Base-by-base conservation (phyloP, 768 basidiomycete genomes). In the Amanita inopinata region DNA sequence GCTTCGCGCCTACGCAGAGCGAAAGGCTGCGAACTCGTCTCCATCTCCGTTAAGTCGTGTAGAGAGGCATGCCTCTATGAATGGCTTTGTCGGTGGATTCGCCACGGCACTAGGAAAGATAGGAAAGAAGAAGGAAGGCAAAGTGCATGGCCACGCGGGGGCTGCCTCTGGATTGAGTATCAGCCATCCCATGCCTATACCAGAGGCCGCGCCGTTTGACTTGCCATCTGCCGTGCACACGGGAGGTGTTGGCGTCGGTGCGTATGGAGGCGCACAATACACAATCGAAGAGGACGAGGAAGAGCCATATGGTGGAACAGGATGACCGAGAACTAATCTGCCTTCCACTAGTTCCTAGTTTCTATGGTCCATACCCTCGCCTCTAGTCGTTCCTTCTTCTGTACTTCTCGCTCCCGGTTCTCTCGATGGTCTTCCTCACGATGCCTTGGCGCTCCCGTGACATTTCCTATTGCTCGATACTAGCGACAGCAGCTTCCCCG, bases 1-100 rank as follows among this genome's bases (percentile, higher is more conserved):
- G 78, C 65, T 87, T 33, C 75, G 80, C 27, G 80, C 80, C 1
- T 86, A 84, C 46, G 83, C 83, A 4, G 71, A 58, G n/a, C 56
- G 61, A 4, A 55, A 53, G 33, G 47, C 52, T 17, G 41, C 46
- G 10, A 39, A 28, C 19, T 14, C 15, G 38, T 15, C 38, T 18
- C 27, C 28, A 5, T 25, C 41, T 2, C 32, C 31, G 0, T 11
- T 17, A 0, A 12, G 34, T n/a, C 17, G 33, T 19, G 5, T 30
- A 8, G 43, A 36, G 28, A 36, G 34, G 11, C 41, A 30, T 2
- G 32, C 41, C 1, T 43, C 41, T 8, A 19, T 37, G 2, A 4
- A 17, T 5, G 9, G 23, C n/a, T 24, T 17, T 5, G 15, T 44
- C 5, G 43, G 25, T 22, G 43, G 43, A 11, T 28, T 39, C 5